These are phyloP conservation scores for Saccharomyces hybrid DNA, from an alignment of 1,139 yeast genomes.

Conservation along the genomic window DNA sequence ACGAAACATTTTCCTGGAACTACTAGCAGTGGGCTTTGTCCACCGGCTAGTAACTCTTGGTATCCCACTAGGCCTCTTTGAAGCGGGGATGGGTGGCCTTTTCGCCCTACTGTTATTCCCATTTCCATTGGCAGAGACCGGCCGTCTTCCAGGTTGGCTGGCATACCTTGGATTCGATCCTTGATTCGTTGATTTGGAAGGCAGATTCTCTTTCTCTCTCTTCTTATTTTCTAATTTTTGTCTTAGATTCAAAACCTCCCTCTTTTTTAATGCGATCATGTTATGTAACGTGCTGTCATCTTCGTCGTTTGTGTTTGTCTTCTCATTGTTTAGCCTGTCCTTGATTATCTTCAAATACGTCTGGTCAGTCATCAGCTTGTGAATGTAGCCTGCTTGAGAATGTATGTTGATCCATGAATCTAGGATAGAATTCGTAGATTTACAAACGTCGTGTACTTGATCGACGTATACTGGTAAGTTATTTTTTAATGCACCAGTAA, in stretches of 20 bases:
- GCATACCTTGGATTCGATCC: not conserved
- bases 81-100: slow-evolving; percentile 1
- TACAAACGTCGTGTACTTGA: slow-evolving; percentile 25
- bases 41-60: slow-evolving; percentile 2
- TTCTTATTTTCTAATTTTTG: not conserved
- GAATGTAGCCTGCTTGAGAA: slow-evolving; percentile 29
- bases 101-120: slow-evolving; percentile 2
- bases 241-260: slow-evolving; percentile 13
- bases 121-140: not conserved
- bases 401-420: slow-evolving; percentile 31
- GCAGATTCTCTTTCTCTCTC: slow-evolving; percentile 9
- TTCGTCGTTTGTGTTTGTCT: slow-evolving; percentile 5
- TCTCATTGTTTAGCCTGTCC: slow-evolving; percentile 5
- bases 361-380: slow-evolving; percentile 24
- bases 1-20: slow-evolving; percentile 1
- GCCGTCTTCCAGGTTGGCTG: slow-evolving; percentile 1
- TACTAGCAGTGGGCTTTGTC: slow-evolving; percentile 6
- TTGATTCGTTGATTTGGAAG: not conserved
- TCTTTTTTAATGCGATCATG: slow-evolving; percentile 11
- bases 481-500: slow-evolving; percentile 16
- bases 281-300: slow-evolving; percentile 12
- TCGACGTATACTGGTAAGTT: slow-evolving; percentile 22
- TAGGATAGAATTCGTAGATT: slow-evolving; percentile 24
- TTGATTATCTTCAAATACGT: slow-evolving; percentile 15
- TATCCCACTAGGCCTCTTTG: slow-evolving; percentile 2